phyloP scores from a whole-genome alignment of 169 alveolate species.

The Plasmodium gonderi region DNA sequence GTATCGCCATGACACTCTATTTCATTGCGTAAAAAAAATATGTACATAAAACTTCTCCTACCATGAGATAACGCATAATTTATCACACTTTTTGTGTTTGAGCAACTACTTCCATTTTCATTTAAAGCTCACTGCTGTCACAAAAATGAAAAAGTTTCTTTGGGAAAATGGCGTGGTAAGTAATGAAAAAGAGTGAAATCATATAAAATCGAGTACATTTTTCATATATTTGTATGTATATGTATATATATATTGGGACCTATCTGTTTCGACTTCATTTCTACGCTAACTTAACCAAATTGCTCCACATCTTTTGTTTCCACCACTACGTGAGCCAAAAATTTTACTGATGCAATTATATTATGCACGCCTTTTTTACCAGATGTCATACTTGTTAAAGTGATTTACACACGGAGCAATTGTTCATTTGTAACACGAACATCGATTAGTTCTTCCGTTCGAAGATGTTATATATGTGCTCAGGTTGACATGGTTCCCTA shows the following conservation, averaged over 20 bases:
- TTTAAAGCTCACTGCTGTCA: background rate
- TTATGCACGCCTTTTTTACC: no score
- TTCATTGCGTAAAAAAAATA: background rate
- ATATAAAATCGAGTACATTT: background rate
- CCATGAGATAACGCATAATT: background rate
- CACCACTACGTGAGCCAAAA: no score
- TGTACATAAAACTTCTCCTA: background rate
- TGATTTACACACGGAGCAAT: no score
- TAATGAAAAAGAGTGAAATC: background rate
- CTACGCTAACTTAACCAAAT: background rate
- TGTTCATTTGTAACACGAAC: no score
- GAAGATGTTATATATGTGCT: no score
- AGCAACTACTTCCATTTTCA: background rate
- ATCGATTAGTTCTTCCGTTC: no score
- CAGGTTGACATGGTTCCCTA: no score
- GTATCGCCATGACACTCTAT: background rate
- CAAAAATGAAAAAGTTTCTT: slow-evolving; percentile 36
- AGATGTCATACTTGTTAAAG: no score
- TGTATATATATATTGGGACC: slow-evolving; percentile 9
- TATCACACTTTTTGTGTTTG: background rate
- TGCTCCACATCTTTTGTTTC: no score
- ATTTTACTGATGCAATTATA: no score
- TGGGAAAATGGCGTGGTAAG: slow-evolving; percentile 68
- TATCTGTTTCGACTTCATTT: background rate
- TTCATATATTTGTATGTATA: background rate